These are phyloP conservation scores for Cordyceps javanica DNA, from an alignment of 2,329 filamentous ascomycete species.

Conservation along the genomic window DNA sequence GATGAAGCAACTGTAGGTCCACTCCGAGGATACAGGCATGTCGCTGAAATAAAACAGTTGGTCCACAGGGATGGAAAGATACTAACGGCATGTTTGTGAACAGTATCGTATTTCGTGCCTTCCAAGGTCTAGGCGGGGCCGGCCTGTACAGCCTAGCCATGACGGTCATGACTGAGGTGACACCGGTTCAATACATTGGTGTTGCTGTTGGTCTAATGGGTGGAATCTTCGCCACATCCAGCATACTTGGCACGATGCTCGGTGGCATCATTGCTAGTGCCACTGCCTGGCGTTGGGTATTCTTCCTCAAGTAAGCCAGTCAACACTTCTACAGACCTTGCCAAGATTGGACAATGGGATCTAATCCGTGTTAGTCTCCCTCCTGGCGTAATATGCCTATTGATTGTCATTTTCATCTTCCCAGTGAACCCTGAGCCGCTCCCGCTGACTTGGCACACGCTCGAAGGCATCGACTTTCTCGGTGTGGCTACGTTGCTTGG, in stretches of 20 bases:
- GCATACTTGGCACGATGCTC: background rate
- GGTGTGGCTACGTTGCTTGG: background rate
- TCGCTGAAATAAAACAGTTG: background rate
- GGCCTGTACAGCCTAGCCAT: background rate
- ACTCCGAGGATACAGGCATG: background rate
- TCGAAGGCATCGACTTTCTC: slow-evolving; percentile 10
- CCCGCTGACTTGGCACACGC: background rate
- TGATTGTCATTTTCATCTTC: background rate
- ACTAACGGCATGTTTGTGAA: background rate
- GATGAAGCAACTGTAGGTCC: background rate
- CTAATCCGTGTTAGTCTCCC: background rate
- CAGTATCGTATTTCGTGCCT: background rate
- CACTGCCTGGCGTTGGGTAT: background rate
- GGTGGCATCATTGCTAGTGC: background rate
- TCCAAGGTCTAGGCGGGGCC: background rate
- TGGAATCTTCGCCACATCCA: background rate
- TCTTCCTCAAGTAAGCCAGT: background rate
- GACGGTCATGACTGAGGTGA: background rate
- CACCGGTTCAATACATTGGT: background rate
- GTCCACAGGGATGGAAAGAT: background rate
- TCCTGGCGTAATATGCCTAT: background rate
- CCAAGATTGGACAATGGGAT: too few species aligned
- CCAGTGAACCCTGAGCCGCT: background rate
- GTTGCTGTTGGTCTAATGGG: background rate
- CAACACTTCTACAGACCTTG: too few species aligned